Evolutionary conservation across 1,139 yeast species (phyloP).

Genomic region (Geotrichum europaeum): DNA sequence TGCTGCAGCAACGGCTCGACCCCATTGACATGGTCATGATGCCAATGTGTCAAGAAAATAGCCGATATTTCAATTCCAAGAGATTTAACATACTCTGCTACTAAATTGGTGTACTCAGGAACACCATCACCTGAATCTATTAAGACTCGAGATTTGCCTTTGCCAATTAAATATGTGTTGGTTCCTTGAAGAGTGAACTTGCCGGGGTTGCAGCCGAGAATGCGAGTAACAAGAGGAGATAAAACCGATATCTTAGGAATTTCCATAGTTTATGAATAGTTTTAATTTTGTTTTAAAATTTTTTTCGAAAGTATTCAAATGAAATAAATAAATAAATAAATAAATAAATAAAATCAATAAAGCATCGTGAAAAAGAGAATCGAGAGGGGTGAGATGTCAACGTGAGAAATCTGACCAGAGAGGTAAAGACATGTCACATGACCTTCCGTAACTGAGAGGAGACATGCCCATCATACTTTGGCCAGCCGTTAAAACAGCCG

Average conservation of each 20-base stretch:
- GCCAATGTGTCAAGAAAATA: conserved; percentile 38
- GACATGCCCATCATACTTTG: neutral
- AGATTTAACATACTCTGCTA: conserved; percentile 25
- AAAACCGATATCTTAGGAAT: conserved; percentile 31
- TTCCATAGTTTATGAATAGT: neutral
- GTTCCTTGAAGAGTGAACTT: conserved; percentile 39
- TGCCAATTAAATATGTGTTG: conserved; percentile 38
- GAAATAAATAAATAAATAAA: neutral
- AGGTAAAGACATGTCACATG: neutral
- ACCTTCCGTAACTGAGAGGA: neutral
- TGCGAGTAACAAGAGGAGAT: conserved; percentile 36
- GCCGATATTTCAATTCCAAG: conserved; percentile 30
- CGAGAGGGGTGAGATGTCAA: neutral
- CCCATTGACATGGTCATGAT: conserved; percentile 37
- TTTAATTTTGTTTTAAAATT: neutral
- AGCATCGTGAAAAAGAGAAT: neutral
- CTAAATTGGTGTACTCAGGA: conserved; percentile 28
- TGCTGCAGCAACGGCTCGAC: conserved; percentile 22
- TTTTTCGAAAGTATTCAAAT: neutral
- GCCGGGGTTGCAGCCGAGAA: conserved; percentile 39
- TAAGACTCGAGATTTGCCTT: conserved; percentile 32
- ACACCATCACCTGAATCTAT: conserved; percentile 39
- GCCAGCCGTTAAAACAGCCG: neutral
- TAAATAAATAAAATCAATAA: neutral
- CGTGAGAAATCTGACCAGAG: neutral